Conservation (phyloP, 257 asterid species). For the Solanum corneliomulleri region DNA sequence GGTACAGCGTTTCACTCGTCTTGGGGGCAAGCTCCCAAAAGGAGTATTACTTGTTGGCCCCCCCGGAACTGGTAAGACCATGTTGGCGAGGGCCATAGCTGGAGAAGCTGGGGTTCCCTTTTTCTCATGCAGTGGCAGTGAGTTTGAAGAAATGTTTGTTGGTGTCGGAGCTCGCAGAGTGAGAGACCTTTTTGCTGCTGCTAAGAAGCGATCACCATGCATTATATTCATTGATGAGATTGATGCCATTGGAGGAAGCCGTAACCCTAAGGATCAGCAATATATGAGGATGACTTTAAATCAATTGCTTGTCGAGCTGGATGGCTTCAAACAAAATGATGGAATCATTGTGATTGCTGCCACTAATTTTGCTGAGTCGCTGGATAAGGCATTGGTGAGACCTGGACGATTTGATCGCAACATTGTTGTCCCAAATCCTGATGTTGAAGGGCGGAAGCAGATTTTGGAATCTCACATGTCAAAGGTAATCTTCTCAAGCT, state of each 20-base stretch:
- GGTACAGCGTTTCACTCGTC: constrained; percentile 82
- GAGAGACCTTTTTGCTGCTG: constrained; percentile 88
- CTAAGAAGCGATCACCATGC: constrained; percentile 89
- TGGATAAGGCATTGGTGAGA: constrained; percentile 93
- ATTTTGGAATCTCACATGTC: constrained; percentile 88
- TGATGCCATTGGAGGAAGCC: constrained; percentile 94
- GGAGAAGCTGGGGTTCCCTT: constrained; percentile 99
- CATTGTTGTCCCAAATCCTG: constrained; percentile 94
- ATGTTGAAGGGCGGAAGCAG: constrained; percentile 95
- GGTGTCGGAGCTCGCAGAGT: constrained; percentile 99
- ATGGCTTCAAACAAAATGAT: constrained; percentile 93
- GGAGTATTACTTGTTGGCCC: constrained; percentile 95
- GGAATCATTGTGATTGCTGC: constrained; percentile 96
- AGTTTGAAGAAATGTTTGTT: constrained; percentile 96
- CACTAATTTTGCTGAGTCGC: constrained; percentile 78
- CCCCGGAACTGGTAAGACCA: constrained; percentile 95
- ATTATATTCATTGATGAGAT: constrained; percentile 87
- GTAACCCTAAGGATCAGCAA: constrained; percentile 83
- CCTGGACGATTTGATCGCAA: constrained; percentile 94
- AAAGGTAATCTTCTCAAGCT: constrained; percentile 36
- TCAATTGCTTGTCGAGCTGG: constrained; percentile 88
- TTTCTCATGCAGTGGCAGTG: constrained; percentile 97
- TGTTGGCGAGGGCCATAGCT: constrained; percentile 97
- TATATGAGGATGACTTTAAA: constrained; percentile 90
- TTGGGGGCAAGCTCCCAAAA: constrained; percentile 98